Evolutionary conservation across 192 early-diverging fungal species (phyloP).

Genomic region (Backusella circina): DNA sequence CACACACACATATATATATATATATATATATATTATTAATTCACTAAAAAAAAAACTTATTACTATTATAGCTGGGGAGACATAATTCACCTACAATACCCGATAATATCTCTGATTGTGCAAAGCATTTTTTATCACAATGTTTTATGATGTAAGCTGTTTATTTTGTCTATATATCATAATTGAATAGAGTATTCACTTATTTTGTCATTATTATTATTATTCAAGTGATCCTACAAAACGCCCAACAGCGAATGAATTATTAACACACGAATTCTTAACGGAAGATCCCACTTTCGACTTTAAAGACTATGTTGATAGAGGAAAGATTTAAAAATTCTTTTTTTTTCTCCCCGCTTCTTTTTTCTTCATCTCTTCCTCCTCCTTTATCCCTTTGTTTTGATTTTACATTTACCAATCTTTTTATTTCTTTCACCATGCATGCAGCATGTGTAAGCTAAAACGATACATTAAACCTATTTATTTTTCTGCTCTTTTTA

Average conservation of each 20-base stretch:
- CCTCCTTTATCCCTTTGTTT: not conserved
- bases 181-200: not conserved
- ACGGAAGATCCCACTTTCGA: constrained; percentile 44
- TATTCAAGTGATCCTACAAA: constrained; percentile 63
- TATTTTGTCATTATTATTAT: constrained; percentile 4
- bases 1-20: too few relatives aligned
- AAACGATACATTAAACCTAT: not conserved
- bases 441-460: not conserved
- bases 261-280: constrained; percentile 69
- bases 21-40: constrained; percentile 10
- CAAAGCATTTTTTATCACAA: constrained; percentile 66
- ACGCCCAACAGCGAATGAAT: constrained; percentile 72
- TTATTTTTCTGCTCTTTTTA: not conserved
- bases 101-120: constrained; percentile 56
- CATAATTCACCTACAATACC: constrained; percentile 80
- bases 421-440: not conserved
- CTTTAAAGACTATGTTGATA: constrained; percentile 30
- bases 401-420: not conserved
- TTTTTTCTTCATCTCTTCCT: not conserved
- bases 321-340: constrained; percentile 10
- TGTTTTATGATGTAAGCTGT: constrained; percentile 72
- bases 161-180: not conserved
- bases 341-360: not conserved
- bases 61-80: constrained; percentile 73
- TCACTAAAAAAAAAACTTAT: not conserved